phyloP scores from a whole-genome alignment of 352 stramenopile genomes.

The Globisporangium apiculatum region DNA sequence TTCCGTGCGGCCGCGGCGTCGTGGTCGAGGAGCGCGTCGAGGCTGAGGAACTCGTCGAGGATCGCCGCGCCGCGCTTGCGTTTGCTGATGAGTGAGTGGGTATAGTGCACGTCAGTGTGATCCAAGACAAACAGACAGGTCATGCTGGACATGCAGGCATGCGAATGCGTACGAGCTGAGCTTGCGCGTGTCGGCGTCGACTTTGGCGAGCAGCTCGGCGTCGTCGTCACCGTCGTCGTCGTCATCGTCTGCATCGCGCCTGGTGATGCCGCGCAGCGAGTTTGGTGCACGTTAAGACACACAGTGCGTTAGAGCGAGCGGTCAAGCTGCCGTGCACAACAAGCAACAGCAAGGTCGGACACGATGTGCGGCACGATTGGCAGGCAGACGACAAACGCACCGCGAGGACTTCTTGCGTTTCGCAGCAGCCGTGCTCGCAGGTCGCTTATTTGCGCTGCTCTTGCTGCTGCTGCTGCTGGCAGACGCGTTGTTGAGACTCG shows the following conservation, averaged over 20 bases:
- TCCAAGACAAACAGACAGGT: neutral
- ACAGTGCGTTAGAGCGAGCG: neutral
- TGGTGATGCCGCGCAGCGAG: neutral
- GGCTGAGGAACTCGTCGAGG: conserved; percentile 57
- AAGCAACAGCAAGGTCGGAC: no score
- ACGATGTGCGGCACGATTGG: neutral
- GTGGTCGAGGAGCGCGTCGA: conserved; percentile 67
- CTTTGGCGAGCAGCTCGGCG: conserved; percentile 27
- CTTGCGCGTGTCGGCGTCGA: conserved; percentile 38
- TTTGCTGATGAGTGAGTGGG: conserved; percentile 17
- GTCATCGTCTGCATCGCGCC: conserved; percentile 2
- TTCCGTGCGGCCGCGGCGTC: conserved; percentile 53
- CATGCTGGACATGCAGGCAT: neutral
- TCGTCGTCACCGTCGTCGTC: conserved; percentile 22
- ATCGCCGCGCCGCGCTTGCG: conserved; percentile 25
- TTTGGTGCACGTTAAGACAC: neutral
- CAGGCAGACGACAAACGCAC: neutral
- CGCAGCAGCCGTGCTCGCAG: neutral
- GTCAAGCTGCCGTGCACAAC: neutral
- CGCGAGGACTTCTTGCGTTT: conserved; percentile 7
- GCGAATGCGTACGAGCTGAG: conserved; percentile 12
- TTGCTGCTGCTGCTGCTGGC: neutral
- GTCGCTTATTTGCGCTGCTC: neutral
- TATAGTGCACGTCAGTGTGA: neutral
- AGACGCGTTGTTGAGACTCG: conserved; percentile 5